Evolutionary conservation across 441 rosid genomes (phyloP), one percentile per base, ranked within the genome.

Genomic region (Breynia disticha): DNA sequence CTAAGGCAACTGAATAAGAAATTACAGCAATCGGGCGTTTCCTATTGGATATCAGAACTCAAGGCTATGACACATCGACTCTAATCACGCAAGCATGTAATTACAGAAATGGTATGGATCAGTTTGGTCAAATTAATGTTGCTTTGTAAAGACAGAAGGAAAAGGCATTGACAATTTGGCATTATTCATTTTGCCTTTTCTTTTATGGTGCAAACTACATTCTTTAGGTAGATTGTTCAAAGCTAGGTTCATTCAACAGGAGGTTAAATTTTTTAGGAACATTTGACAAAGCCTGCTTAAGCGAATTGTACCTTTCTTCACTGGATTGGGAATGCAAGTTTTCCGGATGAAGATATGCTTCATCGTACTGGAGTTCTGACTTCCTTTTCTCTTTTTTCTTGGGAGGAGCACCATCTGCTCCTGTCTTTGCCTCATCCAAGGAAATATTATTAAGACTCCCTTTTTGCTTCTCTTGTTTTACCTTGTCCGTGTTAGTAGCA

Each of bases 321-420:
- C 63, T 68, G 18, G 54, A 58, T 51, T 52, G 74, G 14, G 46
- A 44, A n/a, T 67, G 57, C 41, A 67, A 38, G 74, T 81, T 86
- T 66, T 80, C 83, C 11, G 72, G 51, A 11, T 60, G 62, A 16
- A 61, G 38, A 50, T 71, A 72, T 60, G 81, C 54, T 61, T 76
- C 84, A 35, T 74, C 80, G 44, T 55, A 50, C 47, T 70, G 81
- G 7, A 50, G 61, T 58, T 82, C 98, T 3, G 82, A 65, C 60
- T 81, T 89, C 77, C 85, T 76, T 73, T 80, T 93, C 5, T 60
- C 65, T 76, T 71, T 81, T 57, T 82, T 81, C 81, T 79, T 79
- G 14, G 58, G 47, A 60, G 56, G 13, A n/a, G 61, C 59, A 28
- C 69, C 77, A 14, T 80, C 86, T 19, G 54, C 56, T 19, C 20